Conservation (phyloP, 1,139 yeast species). For the Lodderomyces margitis region DNA sequence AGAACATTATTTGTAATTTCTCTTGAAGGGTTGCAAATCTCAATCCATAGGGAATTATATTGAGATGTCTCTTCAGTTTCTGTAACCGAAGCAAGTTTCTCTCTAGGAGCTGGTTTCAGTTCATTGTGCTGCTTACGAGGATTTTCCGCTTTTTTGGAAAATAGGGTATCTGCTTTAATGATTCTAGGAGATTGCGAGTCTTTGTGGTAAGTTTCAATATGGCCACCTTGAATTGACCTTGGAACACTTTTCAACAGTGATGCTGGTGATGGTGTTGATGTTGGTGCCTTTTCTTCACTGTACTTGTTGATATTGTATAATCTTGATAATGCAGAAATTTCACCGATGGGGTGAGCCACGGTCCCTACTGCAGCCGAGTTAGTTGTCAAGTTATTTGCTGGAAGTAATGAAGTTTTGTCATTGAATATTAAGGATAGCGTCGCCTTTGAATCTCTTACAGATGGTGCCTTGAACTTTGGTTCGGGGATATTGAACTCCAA, state of each 20-base stretch:
- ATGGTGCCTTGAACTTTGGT: constrained; percentile 23
- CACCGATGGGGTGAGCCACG: constrained; percentile 30
- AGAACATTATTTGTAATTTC: constrained; percentile 47
- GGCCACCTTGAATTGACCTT: not conserved
- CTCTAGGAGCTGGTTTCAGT: not conserved
- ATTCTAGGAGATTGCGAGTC: constrained; percentile 14
- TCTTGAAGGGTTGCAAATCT: constrained; percentile 67
- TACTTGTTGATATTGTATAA: constrained; percentile 40
- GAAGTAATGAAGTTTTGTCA: constrained; percentile 17
- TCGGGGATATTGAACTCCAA: constrained; percentile 53
- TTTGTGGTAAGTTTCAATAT: constrained; percentile 8
- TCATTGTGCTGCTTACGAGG: not conserved
- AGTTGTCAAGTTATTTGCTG: constrained; percentile 29
- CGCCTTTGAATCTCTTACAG: constrained; percentile 20
- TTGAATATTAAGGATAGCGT: constrained; percentile 29
- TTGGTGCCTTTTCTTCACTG: constrained; percentile 24
- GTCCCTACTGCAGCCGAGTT: constrained; percentile 39
- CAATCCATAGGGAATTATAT: constrained; percentile 55
- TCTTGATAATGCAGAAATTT: constrained; percentile 38
- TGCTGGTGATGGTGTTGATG: constrained; percentile 7
- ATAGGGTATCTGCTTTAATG: constrained; percentile 14
- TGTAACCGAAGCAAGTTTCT: not conserved
- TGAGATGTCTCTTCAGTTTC: constrained; percentile 13
- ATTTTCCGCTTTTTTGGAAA: constrained; percentile 9
- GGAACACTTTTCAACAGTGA: not conserved